phyloP scores from a whole-genome alignment of 208 protist genomes.

The Kentomonas sorsogonicus region DNA sequence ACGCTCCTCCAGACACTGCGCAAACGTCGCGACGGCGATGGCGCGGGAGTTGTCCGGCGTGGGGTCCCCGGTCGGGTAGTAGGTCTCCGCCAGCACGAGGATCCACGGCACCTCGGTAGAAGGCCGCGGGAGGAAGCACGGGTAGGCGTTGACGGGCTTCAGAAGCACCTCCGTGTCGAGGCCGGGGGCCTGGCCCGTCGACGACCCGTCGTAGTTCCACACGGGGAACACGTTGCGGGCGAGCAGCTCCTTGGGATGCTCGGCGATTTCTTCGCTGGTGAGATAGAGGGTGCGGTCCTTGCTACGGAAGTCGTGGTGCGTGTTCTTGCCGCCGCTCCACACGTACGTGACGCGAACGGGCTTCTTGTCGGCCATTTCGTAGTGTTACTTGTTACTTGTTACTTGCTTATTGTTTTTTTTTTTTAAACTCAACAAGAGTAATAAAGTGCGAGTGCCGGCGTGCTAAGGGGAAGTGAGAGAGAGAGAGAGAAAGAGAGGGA shows the following conservation, averaged over 20 bases:
- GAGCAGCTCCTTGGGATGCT: slow-evolving; percentile 66
- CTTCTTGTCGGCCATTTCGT: slow-evolving; percentile 21
- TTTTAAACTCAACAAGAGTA: slow-evolving; percentile 3
- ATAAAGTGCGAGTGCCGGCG: neutral
- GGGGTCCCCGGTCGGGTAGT: slow-evolving; percentile 85
- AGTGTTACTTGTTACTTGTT: slow-evolving; percentile 1
- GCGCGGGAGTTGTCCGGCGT: slow-evolving; percentile 89
- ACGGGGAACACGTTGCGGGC: slow-evolving; percentile 78
- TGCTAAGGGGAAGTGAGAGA: neutral
- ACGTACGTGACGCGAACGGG: slow-evolving; percentile 76
- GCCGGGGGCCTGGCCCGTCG: slow-evolving; percentile 66
- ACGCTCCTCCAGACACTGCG: slow-evolving; percentile 56
- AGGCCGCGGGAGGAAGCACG: slow-evolving; percentile 59
- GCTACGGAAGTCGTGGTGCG: slow-evolving; percentile 83
- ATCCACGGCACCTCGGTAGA: slow-evolving; percentile 83
- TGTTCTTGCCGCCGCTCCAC: slow-evolving; percentile 74
- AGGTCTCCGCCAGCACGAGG: slow-evolving; percentile 90
- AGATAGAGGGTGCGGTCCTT: slow-evolving; percentile 84
- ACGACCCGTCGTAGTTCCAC: slow-evolving; percentile 98
- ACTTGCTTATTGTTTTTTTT: slow-evolving; percentile 18
- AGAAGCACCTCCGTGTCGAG: slow-evolving; percentile 78
- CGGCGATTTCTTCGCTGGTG: slow-evolving; percentile 32
- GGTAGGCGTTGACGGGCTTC: slow-evolving; percentile 87
- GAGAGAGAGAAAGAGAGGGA: neutral
- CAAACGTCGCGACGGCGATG: slow-evolving; percentile 81